Percentiles rank a stretch among this genome's conserved stretches.
phyloP scores from a whole-genome alignment of 768 basidiomycete species.

The Fomitopsis serialis region DNA sequence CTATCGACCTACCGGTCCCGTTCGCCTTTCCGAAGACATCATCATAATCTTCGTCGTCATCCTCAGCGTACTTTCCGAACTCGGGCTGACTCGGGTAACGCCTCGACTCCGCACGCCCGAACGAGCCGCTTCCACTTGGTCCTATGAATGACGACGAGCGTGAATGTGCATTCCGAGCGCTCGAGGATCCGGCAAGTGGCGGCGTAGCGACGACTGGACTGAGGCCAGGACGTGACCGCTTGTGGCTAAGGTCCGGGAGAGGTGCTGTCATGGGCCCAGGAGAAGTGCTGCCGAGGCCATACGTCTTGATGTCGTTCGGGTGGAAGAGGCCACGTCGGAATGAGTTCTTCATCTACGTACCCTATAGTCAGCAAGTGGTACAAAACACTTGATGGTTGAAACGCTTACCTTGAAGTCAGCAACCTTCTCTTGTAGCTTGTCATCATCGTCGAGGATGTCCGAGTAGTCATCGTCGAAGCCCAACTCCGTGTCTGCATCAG shows the following conservation, averaged over 20 bases:
- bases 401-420: conserved; percentile 71
- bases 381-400: not conserved
- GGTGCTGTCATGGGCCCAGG: conserved; percentile 68
- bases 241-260: conserved; percentile 48
- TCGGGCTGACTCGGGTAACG: conserved; percentile 51
- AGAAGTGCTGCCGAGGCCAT: conserved; percentile 45
- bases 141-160: conserved; percentile 44
- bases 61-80: conserved; percentile 84
- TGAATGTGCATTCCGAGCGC: conserved; percentile 35
- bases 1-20: conserved; percentile 47
- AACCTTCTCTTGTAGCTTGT: conserved; percentile 68
- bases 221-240: conserved; percentile 48
- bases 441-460: conserved; percentile 78
- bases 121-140: conserved; percentile 41
- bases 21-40: conserved; percentile 86
- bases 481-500: conserved; percentile 52
- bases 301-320: conserved; percentile 82
- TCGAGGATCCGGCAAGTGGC: conserved; percentile 10
- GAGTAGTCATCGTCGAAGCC: conserved; percentile 93
- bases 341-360: conserved; percentile 59
- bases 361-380: not conserved
- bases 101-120: conserved; percentile 62
- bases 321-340: conserved; percentile 75
- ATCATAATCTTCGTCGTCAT: conserved; percentile 89
- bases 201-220: conserved; percentile 35